Conservation (phyloP, 2,329 filamentous ascomycete genomes). For the Canariomyces notabilis region DNA sequence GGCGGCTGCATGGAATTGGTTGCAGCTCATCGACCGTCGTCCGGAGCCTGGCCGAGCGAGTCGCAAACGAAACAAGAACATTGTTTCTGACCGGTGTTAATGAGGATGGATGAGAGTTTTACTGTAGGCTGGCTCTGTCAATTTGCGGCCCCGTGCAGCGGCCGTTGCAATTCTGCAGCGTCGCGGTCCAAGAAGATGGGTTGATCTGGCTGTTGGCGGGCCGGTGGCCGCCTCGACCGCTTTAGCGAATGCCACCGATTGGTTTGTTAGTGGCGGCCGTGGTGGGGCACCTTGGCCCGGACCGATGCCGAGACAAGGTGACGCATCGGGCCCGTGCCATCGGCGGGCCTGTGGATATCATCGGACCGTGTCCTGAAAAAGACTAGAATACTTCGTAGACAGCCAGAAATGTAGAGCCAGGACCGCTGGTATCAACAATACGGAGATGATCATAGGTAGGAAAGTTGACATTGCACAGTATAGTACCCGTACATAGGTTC, state of each 20-base stretch:
- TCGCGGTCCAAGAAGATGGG: not conserved
- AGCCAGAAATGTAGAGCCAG: too few species aligned
- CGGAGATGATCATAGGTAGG: too few species aligned
- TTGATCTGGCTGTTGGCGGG: not conserved
- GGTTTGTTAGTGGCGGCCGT: constrained; percentile 8
- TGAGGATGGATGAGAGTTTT: too few species aligned
- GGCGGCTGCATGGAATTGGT: too few species aligned
- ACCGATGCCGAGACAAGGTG: constrained; percentile 9
- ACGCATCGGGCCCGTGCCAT: constrained; percentile 3
- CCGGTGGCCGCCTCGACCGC: constrained; percentile 2
- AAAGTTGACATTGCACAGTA: too few species aligned
- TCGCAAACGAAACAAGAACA: not conserved
- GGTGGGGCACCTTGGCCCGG: constrained; percentile 15
- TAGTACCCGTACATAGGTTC: too few species aligned
- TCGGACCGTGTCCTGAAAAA: not conserved
- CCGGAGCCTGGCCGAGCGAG: too few species aligned
- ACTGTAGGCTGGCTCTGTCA: too few species aligned
- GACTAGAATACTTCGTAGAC: not conserved
- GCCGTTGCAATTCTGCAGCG: constrained; percentile 8
- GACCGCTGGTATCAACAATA: too few species aligned
- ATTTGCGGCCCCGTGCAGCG: constrained; percentile 14
- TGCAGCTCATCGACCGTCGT: too few species aligned
- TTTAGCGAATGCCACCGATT: constrained; percentile 8
- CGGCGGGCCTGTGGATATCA: not conserved
- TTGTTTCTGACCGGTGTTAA: too few species aligned